Evolutionary conservation across 495 filamentous ascomycete species (phyloP).

Genomic region (Recurvomyces mirabilis): DNA sequence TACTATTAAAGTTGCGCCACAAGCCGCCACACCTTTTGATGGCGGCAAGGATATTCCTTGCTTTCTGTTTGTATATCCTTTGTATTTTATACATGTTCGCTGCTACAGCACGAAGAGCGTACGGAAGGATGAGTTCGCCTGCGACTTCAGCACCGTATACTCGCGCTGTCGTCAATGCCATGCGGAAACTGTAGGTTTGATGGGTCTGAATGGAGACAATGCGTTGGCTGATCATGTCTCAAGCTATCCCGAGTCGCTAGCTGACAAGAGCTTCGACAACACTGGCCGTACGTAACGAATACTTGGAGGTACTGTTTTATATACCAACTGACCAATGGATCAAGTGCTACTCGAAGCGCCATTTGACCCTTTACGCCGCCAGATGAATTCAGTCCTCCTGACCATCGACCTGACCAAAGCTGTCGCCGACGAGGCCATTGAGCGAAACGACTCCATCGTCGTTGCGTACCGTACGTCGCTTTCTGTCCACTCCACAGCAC

Average conservation of each 20-base stretch:
- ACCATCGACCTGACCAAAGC: constrained; percentile 82
- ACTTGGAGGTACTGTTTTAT: neutral
- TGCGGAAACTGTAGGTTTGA: constrained; percentile 64
- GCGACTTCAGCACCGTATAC: constrained; percentile 55
- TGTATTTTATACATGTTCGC: constrained; percentile 19
- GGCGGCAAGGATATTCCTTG: too few species aligned
- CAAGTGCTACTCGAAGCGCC: constrained; percentile 70
- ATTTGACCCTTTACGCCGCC: constrained; percentile 43
- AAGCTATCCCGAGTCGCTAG: constrained; percentile 81
- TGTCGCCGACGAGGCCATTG: constrained; percentile 87
- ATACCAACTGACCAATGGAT: neutral
- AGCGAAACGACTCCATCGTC: constrained; percentile 60
- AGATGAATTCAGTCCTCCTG: constrained; percentile 68
- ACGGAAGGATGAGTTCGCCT: constrained; percentile 24
- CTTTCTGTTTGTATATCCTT: too few species aligned
- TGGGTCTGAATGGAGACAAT: neutral
- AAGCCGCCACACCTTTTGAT: too few species aligned
- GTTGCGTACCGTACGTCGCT: constrained; percentile 69
- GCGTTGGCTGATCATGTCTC: neutral
- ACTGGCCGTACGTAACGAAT: constrained; percentile 53
- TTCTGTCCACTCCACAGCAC: neutral
- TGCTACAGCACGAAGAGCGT: constrained; percentile 16
- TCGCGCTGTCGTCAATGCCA: constrained; percentile 62
- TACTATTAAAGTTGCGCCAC: too few species aligned
- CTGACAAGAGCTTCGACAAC: constrained; percentile 88